phyloP scores from a whole-genome alignment of 768 basidiomycete species.

The Hysterangium stoloniferum region DNA sequence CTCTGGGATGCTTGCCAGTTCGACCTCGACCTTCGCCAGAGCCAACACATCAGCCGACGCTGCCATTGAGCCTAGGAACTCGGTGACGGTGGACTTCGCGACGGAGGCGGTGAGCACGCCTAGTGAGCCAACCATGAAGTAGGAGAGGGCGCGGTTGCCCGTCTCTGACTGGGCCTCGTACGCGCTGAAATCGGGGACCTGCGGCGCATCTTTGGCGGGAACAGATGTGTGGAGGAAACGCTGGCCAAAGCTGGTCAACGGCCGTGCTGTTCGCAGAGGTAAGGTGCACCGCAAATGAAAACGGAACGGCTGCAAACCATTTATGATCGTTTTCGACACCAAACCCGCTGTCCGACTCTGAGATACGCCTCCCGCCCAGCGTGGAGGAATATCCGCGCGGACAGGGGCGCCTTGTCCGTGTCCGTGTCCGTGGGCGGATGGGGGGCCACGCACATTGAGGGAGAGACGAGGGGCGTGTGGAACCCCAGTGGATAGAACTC shows the following conservation, averaged over 20 bases:
- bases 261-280: slow-evolving; percentile 33
- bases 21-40: slow-evolving; percentile 95
- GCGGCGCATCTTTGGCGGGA: slow-evolving; percentile 56
- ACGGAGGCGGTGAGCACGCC: slow-evolving; percentile 91
- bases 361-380: slow-evolving; percentile 53
- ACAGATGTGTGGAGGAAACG: slow-evolving; percentile 77
- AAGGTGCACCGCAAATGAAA: slow-evolving; percentile 1
- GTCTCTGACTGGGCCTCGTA: slow-evolving; percentile 67
- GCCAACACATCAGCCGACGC: slow-evolving; percentile 98
- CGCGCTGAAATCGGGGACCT: slow-evolving; percentile 82
- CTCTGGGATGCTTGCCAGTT: slow-evolving; percentile 84
- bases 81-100: slow-evolving; percentile 88
- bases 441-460: slow-evolving; percentile 57
- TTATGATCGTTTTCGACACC: slow-evolving; percentile 55
- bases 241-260: slow-evolving; percentile 49
- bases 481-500: slow-evolving; percentile 70
- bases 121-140: slow-evolving; percentile 87
- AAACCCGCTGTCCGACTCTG: slow-evolving; percentile 40
- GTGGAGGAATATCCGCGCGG: slow-evolving; percentile 55
- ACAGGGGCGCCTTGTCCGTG: slow-evolving; percentile 47
- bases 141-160: slow-evolving; percentile 69
- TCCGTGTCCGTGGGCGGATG: slow-evolving; percentile 45
- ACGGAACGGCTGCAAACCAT: slow-evolving; percentile 34
- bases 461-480: slow-evolving; percentile 72
- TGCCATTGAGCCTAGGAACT: slow-evolving; percentile 93